These are phyloP conservation scores for Xylariaceae sp. DNA, from an alignment of 2,329 filamentous ascomycete genomes.

Conservation along the genomic window DNA sequence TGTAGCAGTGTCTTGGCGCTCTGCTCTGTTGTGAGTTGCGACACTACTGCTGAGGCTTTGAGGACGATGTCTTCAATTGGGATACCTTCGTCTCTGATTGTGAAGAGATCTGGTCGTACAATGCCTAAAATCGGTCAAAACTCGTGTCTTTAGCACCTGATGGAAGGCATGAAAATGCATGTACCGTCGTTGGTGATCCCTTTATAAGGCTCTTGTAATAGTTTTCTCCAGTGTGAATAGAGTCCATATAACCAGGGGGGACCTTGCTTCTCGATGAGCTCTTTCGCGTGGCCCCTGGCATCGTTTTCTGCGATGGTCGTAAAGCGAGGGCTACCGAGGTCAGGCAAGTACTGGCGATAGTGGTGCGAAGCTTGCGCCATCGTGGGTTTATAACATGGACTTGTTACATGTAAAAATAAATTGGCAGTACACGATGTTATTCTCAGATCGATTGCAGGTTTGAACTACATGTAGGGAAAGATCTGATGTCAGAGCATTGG, in stretches of 20 bases:
- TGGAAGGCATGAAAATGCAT: constrained; percentile 5
- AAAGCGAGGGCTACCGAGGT: constrained; percentile 59
- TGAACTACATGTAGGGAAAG: no score
- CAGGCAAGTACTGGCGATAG: constrained; percentile 54
- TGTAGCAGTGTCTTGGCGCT: constrained; percentile 50
- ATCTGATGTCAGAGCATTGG: no score
- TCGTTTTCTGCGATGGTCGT: constrained; percentile 59
- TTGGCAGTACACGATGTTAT: no score
- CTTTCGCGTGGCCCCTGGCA: constrained; percentile 57
- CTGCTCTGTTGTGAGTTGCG: constrained; percentile 46
- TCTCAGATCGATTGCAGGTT: no score
- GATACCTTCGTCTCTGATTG: constrained; percentile 60
- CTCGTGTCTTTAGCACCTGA: constrained; percentile 4
- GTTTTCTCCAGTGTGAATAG: constrained; percentile 54
- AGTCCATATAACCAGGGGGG: constrained; percentile 66
- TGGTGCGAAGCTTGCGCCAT: no score
- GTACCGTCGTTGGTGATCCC: constrained; percentile 66
- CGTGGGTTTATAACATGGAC: no score
- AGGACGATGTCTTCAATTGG: constrained; percentile 54
- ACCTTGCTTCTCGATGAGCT: constrained; percentile 53
- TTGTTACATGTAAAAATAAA: no score
- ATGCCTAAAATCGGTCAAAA: constrained; percentile 34
- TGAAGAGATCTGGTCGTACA: constrained; percentile 52
- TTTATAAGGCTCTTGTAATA: constrained; percentile 64
- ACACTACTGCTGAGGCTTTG: constrained; percentile 44